Percentiles rank a stretch among this genome's conserved stretches.
Evolutionary conservation across 768 basidiomycete genomes (phyloP).

Genomic region (Gelatoporia subvermispora): DNA sequence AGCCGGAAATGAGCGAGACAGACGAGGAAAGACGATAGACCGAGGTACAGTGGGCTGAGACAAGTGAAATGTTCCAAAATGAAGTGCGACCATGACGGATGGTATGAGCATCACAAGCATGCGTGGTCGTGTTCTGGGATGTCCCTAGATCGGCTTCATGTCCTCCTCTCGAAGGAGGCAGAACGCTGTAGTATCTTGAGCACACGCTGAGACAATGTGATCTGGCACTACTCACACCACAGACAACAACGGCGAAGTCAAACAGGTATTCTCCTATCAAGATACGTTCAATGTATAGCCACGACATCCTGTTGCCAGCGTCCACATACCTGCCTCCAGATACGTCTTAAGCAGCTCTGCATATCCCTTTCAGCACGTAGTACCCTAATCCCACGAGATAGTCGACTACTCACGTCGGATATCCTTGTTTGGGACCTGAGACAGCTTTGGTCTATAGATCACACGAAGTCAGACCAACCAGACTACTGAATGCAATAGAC

Average conservation of each 20-base stretch:
- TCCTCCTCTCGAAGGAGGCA: conserved; percentile 62
- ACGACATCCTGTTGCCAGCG: neutral
- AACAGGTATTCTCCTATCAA: conserved; percentile 74
- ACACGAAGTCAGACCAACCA: neutral
- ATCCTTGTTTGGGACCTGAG: conserved; percentile 83
- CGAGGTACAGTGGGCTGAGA: neutral
- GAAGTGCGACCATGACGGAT: neutral
- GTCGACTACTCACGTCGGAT: conserved; percentile 60
- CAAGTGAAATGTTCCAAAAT: neutral
- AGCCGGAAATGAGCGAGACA: neutral
- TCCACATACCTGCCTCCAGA: conserved; percentile 68
- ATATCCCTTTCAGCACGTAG: neutral
- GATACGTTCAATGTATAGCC: neutral
- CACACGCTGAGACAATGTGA: conserved; percentile 1
- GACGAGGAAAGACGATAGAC: neutral
- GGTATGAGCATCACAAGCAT: neutral
- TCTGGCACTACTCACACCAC: conserved; percentile 60
- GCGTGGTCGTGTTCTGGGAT: neutral
- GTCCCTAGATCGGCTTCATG: conserved; percentile 12
- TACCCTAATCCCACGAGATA: neutral
- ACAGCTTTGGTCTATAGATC: conserved; percentile 57
- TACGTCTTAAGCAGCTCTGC: conserved; percentile 71
- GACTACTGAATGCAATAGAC: neutral
- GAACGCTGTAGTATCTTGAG: conserved; percentile 47
- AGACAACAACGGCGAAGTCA: conserved; percentile 80